These are phyloP conservation scores for Pelargonium cotyledonis DNA, from an alignment of 441 rosid genomes.

Conservation along the genomic window DNA sequence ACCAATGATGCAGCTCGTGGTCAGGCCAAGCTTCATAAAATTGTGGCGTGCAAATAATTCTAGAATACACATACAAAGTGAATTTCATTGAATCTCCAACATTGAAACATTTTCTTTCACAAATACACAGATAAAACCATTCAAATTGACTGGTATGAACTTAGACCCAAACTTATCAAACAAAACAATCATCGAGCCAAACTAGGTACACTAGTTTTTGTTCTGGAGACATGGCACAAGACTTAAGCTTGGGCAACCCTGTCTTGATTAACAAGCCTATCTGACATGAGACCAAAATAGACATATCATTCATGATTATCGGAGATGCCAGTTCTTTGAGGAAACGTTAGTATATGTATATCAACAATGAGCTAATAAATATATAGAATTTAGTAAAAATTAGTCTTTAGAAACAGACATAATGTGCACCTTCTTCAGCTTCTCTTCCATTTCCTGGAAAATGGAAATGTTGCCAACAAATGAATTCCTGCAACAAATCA, in stretches of 20 bases:
- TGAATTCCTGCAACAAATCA: constrained; percentile 54
- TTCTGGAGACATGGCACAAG: background rate
- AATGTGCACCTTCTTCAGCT: constrained; percentile 54
- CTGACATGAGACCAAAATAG: background rate
- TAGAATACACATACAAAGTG: background rate
- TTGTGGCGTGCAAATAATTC: background rate
- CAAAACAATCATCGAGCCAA: background rate
- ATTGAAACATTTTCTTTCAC: background rate
- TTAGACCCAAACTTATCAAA: background rate
- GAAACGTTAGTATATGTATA: background rate
- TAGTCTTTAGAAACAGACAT: constrained; percentile 6
- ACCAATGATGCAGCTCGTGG: background rate
- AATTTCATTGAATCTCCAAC: background rate
- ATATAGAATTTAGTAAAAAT: constrained; percentile 4
- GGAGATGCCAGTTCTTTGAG: background rate
- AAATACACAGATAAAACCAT: background rate
- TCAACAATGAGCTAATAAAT: background rate
- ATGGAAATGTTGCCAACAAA: constrained; percentile 69
- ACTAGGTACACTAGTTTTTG: constrained; percentile 5
- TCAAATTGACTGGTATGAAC: background rate
- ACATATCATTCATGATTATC: background rate
- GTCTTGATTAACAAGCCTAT: background rate
- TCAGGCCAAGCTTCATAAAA: background rate
- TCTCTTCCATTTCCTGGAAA: constrained; percentile 73
- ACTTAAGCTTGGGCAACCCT: background rate